Evolutionary conservation across 495 filamentous ascomycete genomes (phyloP).

Genomic region (Penicillium odoratum): DNA sequence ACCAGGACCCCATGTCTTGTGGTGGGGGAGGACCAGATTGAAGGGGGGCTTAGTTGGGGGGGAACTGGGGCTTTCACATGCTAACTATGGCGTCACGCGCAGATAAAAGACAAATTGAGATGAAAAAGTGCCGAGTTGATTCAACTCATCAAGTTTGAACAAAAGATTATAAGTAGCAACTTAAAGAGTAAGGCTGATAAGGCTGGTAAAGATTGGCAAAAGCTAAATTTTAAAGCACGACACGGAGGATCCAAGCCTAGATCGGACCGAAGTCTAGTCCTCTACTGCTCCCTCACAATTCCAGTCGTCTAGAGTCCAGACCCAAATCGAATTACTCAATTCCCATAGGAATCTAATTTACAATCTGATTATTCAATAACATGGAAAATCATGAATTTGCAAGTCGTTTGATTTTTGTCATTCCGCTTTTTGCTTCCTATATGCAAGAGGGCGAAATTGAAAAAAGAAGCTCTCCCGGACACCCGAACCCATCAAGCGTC

Average conservation of each 20-base stretch:
- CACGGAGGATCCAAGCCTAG: not conserved
- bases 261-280: not conserved
- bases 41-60: conserved; percentile 13
- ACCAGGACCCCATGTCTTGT: conserved; percentile 27
- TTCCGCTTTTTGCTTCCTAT: conserved; percentile 45
- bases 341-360: not conserved
- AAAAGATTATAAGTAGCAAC: not conserved
- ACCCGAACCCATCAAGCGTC: conserved; percentile 40
- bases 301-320: not conserved
- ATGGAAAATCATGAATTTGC: conserved; percentile 32
- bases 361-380: not conserved
- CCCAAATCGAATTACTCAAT: not conserved
- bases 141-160: not conserved
- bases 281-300: too few relatives aligned
- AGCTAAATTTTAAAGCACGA: not conserved
- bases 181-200: not conserved
- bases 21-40: conserved; percentile 10
- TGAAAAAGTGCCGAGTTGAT: not conserved
- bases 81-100: conserved; percentile 25
- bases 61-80: conserved; percentile 38
- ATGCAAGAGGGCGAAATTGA: conserved; percentile 47
- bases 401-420: conserved; percentile 47
- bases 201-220: not conserved
- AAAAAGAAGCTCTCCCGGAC: conserved; percentile 46
- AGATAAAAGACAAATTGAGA: not conserved